Conservation (phyloP, 2,329 filamentous ascomycete species). For the Fusarium euwallaceae region DNA sequence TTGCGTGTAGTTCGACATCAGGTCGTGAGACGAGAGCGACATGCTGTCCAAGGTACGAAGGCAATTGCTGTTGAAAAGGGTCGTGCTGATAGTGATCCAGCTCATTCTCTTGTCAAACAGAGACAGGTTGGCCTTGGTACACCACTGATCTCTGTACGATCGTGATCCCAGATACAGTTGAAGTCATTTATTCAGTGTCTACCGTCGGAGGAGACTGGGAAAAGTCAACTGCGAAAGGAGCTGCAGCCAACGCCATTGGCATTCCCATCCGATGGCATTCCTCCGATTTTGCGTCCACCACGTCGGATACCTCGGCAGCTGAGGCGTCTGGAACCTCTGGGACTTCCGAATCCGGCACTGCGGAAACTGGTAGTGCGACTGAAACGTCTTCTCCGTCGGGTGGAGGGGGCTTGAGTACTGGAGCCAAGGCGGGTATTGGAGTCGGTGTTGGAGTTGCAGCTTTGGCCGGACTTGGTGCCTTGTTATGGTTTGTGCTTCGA, state of each 20-base stretch:
- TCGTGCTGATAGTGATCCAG: background rate
- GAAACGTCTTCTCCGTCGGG: background rate
- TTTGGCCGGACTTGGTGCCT: background rate
- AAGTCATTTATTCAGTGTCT: background rate
- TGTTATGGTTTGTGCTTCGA: background rate
- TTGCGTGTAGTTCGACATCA: background rate
- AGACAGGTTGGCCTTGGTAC: background rate
- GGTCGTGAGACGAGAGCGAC: background rate
- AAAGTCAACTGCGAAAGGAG: background rate
- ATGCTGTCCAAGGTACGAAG: background rate
- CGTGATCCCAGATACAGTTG: background rate
- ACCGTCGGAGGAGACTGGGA: background rate
- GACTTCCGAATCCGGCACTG: background rate
- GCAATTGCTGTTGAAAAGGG: no score
- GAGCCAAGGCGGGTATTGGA: background rate
- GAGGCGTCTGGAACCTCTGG: background rate
- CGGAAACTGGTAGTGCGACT: background rate
- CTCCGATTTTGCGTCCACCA: background rate
- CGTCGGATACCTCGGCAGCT: background rate
- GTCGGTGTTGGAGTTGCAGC: background rate
- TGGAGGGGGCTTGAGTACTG: background rate
- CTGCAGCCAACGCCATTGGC: background rate
- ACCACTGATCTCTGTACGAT: background rate
- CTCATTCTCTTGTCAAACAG: constrained; percentile 2
- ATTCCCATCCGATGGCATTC: background rate